A percentile compares a stretch with the other conserved stretches of the same genome.
These are phyloP conservation scores for Hyaloscypha variabilis DNA, from an alignment of 495 filamentous ascomycete species.

Conservation along the genomic window DNA sequence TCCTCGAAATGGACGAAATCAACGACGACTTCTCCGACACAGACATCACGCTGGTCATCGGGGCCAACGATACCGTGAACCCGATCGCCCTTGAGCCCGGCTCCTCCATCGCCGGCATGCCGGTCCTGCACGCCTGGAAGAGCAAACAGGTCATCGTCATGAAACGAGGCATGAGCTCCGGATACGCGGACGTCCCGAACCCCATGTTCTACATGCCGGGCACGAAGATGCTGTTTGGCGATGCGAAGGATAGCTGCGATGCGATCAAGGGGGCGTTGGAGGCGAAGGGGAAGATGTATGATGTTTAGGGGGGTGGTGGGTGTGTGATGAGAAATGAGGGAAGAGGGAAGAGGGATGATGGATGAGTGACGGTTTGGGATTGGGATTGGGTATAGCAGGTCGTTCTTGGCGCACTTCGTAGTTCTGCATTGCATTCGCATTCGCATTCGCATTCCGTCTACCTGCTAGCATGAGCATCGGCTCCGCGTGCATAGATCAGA, in stretches of 20 bases:
- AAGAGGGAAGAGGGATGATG: background rate
- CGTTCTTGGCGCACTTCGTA: too few species aligned
- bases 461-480: too few species aligned
- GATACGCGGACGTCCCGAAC: constrained; percentile 85
- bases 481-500: too few species aligned
- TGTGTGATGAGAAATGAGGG: too few species aligned
- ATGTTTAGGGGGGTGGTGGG: constrained; percentile 8
- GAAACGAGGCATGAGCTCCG: constrained; percentile 81
- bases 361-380: background rate
- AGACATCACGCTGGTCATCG: constrained; percentile 83
- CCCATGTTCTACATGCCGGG: constrained; percentile 87
- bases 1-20: constrained; percentile 89
- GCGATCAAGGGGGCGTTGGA: constrained; percentile 59
- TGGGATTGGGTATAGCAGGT: background rate
- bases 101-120: constrained; percentile 82
- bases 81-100: constrained; percentile 79
- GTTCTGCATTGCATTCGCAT: too few species aligned
- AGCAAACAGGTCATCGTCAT: constrained; percentile 86
- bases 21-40: constrained; percentile 84
- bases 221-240: constrained; percentile 83
- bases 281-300: constrained; percentile 42
- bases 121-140: constrained; percentile 85
- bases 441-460: too few species aligned
- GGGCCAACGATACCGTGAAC: constrained; percentile 85
- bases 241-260: constrained; percentile 80